Conservation (phyloP, 2,329 filamentous ascomycete genomes). For the Metarhizium humberi region DNA sequence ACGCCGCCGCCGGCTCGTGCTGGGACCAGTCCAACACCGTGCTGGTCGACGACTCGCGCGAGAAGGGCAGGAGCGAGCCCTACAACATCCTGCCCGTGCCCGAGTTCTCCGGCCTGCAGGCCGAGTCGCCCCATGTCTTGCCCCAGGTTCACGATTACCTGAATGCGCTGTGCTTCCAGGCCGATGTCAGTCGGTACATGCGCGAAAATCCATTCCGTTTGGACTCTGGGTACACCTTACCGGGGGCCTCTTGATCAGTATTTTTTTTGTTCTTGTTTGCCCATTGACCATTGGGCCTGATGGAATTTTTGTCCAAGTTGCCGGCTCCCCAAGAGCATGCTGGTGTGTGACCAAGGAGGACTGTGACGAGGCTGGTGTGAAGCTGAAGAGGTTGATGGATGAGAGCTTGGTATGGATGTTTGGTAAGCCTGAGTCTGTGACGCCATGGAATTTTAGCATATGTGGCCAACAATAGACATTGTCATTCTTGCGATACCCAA, state of each 20-base stretch:
- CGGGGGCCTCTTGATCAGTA: not conserved
- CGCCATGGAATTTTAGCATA: too few species aligned
- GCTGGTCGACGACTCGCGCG: constrained; percentile 72
- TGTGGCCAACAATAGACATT: too few species aligned
- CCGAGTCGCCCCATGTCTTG: constrained; percentile 36
- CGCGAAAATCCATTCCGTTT: constrained; percentile 38
- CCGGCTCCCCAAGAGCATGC: too few species aligned
- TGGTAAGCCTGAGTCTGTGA: too few species aligned
- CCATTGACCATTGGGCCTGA: too few species aligned
- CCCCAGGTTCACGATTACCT: constrained; percentile 54
- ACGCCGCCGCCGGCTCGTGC: constrained; percentile 22
- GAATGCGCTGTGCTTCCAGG: constrained; percentile 42
- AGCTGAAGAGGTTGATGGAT: too few species aligned
- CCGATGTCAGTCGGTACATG: constrained; percentile 56
- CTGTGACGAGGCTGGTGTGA: too few species aligned
- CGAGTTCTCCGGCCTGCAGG: constrained; percentile 52
- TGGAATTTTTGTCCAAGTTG: too few species aligned
- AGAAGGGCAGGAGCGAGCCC: constrained; percentile 78
- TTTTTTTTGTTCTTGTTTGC: too few species aligned
- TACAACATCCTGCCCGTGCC: constrained; percentile 74
- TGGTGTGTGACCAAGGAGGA: too few species aligned
- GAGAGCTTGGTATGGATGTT: too few species aligned
- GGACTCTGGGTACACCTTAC: constrained; percentile 16
- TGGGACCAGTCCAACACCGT: constrained; percentile 87
- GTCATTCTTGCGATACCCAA: too few species aligned